Conservation (phyloP, 139 green algal genomes). For the Ulvella scutata region DNA sequence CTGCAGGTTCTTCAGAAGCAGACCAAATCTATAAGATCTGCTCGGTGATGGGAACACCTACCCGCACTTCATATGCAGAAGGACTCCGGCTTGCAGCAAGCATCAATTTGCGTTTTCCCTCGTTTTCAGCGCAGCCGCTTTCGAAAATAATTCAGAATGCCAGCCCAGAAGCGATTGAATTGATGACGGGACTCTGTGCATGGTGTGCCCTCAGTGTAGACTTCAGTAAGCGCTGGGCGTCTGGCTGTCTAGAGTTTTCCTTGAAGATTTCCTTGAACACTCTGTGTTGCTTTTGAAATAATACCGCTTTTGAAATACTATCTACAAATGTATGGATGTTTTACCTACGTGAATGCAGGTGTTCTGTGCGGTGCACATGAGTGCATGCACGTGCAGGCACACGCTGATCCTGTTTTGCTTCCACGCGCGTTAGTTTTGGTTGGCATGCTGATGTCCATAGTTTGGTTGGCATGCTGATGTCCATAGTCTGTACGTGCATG, state of each 20-base stretch:
- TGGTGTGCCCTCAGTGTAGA: constrained; percentile 29
- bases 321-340: neutral
- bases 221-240: neutral
- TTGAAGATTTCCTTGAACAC: neutral
- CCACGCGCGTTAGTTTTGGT: neutral
- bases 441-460: neutral
- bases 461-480: neutral
- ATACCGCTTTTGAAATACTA: neutral
- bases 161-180: constrained; percentile 65
- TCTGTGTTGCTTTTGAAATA: neutral
- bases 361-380: neutral
- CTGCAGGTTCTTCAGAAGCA: constrained; percentile 35
- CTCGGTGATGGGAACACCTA: constrained; percentile 74
- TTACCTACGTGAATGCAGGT: neutral
- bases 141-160: constrained; percentile 56
- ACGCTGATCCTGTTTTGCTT: neutral
- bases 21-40: constrained; percentile 94
- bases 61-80: constrained; percentile 59
- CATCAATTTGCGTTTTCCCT: constrained; percentile 67
- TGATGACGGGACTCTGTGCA: constrained; percentile 57
- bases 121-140: constrained; percentile 44
- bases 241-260: neutral
- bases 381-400: neutral
- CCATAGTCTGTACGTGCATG: constrained; percentile 6
- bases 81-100: constrained; percentile 60